phyloP scores from a whole-genome alignment of 1,284 basidiomycete species.

The Ceratobasidium theobromae region DNA sequence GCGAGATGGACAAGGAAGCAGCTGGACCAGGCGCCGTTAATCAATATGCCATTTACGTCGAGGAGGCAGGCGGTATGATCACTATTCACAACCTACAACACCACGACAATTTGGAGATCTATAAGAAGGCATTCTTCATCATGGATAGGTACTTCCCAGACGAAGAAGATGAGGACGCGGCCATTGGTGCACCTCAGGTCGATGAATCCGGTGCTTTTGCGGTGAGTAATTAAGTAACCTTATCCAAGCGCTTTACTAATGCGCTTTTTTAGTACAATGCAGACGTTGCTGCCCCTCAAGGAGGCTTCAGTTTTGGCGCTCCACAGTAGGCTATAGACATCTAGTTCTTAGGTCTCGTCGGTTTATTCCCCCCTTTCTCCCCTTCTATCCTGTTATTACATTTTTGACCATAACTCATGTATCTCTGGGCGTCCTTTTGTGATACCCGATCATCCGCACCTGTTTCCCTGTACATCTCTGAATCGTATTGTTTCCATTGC shows the following conservation, averaged over 20 bases:
- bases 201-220: conserved; percentile 90
- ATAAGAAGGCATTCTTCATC: conserved; percentile 99
- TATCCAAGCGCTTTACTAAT: background rate
- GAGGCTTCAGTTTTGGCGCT: conserved; percentile 92
- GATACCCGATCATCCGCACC: conserved; percentile 27
- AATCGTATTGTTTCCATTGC: conserved; percentile 4
- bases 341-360: background rate
- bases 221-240: conserved; percentile 53
- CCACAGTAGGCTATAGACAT: conserved; percentile 38
- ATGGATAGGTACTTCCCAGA: conserved; percentile 97
- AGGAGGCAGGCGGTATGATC: conserved; percentile 98
- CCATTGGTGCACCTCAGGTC: conserved; percentile 76
- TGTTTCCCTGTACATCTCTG: conserved; percentile 20
- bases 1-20: conserved; percentile 91
- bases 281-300: conserved; percentile 82
- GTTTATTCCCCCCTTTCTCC: background rate
- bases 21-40: conserved; percentile 84
- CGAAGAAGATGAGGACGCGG: conserved; percentile 75
- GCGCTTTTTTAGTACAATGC: conserved; percentile 65
- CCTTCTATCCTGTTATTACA: background rate
- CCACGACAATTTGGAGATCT: conserved; percentile 98
- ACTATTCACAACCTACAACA: conserved; percentile 99
- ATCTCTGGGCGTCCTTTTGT: conserved; percentile 19
- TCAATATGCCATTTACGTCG: conserved; percentile 92
- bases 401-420: conserved; percentile 5